Conservation (phyloP, 306 rosid species). For the Trifolium dubium region DNA sequence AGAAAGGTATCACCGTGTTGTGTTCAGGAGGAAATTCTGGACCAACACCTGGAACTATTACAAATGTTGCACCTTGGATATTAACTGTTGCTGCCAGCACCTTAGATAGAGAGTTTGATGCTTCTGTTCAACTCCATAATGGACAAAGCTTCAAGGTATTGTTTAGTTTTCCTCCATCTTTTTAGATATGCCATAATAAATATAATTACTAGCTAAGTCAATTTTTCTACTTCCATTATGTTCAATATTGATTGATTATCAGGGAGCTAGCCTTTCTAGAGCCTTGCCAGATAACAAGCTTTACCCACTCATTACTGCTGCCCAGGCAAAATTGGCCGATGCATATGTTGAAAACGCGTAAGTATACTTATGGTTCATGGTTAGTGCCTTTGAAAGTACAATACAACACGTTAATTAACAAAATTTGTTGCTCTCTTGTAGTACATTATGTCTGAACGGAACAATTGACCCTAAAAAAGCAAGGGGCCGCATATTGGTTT, state of each 20-base stretch:
- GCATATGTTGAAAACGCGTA: slow-evolving; percentile 49
- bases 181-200: neutral
- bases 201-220: neutral
- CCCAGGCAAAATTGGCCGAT: slow-evolving; percentile 44
- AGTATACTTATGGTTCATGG: neutral
- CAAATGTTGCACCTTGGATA: slow-evolving; percentile 76
- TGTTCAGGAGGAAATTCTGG: slow-evolving; percentile 78
- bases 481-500: slow-evolving; percentile 65
- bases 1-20: slow-evolving; percentile 53
- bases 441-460: slow-evolving; percentile 47
- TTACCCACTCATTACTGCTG: slow-evolving; percentile 63
- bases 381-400: slow-evolving; percentile 20
- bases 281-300: slow-evolving; percentile 46
- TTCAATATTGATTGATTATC: neutral
- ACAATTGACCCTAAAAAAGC: slow-evolving; percentile 61
- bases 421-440: slow-evolving; percentile 25
- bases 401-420: neutral
- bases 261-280: slow-evolving; percentile 65
- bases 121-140: slow-evolving; percentile 54
- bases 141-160: slow-evolving; percentile 57
- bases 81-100: slow-evolving; percentile 79
- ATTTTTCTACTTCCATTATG: neutral
- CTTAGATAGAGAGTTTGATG: slow-evolving; percentile 58
- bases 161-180: neutral
- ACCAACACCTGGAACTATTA: slow-evolving; percentile 43